A percentile compares a stretch with the other conserved stretches of the same genome.
phyloP scores from a whole-genome alignment of 2,329 filamentous ascomycete genomes.

The Fusarium praegraminearum region DNA sequence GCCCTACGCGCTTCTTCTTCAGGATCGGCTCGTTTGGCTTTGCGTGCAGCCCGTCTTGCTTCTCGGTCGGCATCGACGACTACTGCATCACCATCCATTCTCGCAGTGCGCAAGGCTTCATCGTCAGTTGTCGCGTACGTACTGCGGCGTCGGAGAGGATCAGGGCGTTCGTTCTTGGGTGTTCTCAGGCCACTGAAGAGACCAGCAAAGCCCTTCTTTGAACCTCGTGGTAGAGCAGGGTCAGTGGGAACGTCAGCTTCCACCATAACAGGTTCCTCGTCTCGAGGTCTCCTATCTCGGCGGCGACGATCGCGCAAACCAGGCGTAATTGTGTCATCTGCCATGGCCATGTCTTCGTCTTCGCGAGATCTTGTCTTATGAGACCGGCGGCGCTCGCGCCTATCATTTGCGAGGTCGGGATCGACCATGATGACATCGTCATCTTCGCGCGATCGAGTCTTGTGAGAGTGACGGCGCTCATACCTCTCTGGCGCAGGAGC shows the following conservation, averaged over 20 bases:
- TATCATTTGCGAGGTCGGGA: constrained; percentile 51
- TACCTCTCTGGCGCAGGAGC: constrained; percentile 51
- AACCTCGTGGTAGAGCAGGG: constrained; percentile 52
- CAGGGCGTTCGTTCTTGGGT: constrained; percentile 57
- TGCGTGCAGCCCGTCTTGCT: constrained; percentile 72
- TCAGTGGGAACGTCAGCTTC: constrained; percentile 52
- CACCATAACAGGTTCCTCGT: constrained; percentile 57
- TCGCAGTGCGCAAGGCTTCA: constrained; percentile 60
- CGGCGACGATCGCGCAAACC: constrained; percentile 52
- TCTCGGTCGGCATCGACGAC: constrained; percentile 70
- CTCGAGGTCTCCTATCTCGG: constrained; percentile 51
- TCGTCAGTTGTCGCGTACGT: constrained; percentile 65
- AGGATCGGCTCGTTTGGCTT: constrained; percentile 69
- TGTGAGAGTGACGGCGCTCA: constrained; percentile 59
- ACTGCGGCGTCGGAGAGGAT: constrained; percentile 59
- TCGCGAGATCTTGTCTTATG: constrained; percentile 56
- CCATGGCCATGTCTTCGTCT: constrained; percentile 63
- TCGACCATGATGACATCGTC: constrained; percentile 64
- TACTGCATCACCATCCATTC: constrained; percentile 61
- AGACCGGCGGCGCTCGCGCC: constrained; percentile 54
- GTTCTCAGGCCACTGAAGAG: constrained; percentile 72
- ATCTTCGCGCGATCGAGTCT: constrained; percentile 46
- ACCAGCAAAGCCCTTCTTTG: constrained; percentile 67
- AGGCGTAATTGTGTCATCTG: constrained; percentile 52
- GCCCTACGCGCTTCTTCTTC: constrained; percentile 68